A percentile compares a stretch with the other conserved stretches of the same genome.
Conservation (phyloP, 805 yeast species). For the Torulaspora maleeae region DNA sequence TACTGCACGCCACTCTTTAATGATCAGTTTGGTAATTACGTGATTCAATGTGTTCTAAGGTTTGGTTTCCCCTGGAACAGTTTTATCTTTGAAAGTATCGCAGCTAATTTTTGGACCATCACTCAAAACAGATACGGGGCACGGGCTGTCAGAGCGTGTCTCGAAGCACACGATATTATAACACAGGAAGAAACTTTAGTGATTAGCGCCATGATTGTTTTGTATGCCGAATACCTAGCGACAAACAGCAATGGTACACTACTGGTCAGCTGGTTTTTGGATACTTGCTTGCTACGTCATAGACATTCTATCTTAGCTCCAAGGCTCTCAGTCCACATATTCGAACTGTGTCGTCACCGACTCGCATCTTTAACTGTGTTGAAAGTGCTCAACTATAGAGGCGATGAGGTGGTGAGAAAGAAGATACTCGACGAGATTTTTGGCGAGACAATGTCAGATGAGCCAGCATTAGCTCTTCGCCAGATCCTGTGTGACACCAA, state of each 20-base stretch:
- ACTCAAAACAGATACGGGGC: slow-evolving; percentile 92
- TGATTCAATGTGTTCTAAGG: slow-evolving; percentile 86
- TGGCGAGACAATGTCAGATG: slow-evolving; percentile 41
- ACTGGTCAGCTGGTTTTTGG: slow-evolving; percentile 89
- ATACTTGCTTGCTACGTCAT: slow-evolving; percentile 65
- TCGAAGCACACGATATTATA: slow-evolving; percentile 67
- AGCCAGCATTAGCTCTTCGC: slow-evolving; percentile 48
- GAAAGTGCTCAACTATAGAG: slow-evolving; percentile 68
- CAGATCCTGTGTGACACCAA: slow-evolving; percentile 59
- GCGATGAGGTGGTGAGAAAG: slow-evolving; percentile 58
- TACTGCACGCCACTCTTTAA: slow-evolving; percentile 80
- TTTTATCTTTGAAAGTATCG: slow-evolving; percentile 78
- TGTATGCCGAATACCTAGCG: slow-evolving; percentile 73
- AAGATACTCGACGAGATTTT: slow-evolving; percentile 61
- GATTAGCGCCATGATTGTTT: slow-evolving; percentile 71
- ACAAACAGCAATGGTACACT: slow-evolving; percentile 84
- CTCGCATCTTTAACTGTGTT: slow-evolving; percentile 77
- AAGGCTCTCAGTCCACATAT: slow-evolving; percentile 57
- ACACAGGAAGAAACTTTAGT: slow-evolving; percentile 63
- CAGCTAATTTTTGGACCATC: slow-evolving; percentile 72
- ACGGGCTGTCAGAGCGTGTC: slow-evolving; percentile 86
- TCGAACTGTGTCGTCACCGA: slow-evolving; percentile 68
- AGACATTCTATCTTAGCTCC: slow-evolving; percentile 64
- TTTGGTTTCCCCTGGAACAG: slow-evolving; percentile 87
- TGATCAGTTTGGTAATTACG: slow-evolving; percentile 96